Evolutionary conservation across 768 basidiomycete species (phyloP).

Genomic region (Lentinula raphanica): DNA sequence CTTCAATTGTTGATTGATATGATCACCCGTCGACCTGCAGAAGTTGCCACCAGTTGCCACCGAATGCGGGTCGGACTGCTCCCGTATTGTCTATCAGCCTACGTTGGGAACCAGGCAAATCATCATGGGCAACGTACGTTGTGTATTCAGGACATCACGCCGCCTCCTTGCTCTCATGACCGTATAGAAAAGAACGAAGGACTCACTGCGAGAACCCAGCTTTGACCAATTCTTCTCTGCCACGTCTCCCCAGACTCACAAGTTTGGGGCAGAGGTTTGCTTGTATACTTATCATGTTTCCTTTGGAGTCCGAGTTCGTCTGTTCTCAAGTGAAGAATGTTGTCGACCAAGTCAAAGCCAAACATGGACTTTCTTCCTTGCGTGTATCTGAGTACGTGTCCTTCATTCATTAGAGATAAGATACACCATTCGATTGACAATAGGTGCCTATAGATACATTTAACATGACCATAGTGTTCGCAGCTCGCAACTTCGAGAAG

Average conservation of each 20-base stretch:
- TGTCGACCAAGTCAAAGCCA: neutral
- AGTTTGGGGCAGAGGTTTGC: neutral
- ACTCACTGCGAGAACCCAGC: no score
- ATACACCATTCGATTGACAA: neutral
- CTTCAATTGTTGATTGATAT: neutral
- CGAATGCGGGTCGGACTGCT: neutral
- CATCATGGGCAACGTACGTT: neutral
- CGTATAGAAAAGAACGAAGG: neutral
- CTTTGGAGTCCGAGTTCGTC: no score
- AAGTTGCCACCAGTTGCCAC: neutral
- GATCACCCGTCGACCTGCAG: no score
- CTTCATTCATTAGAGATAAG: no score
- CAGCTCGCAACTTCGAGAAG: neutral
- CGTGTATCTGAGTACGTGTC: neutral
- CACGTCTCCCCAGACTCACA: neutral
- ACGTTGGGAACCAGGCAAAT: neutral
- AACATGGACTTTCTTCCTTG: neutral
- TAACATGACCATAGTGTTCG: neutral
- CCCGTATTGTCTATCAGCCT: neutral
- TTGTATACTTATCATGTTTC: no score
- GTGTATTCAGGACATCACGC: neutral
- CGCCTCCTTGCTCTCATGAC: neutral
- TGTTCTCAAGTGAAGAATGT: neutral
- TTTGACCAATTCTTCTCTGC: neutral
- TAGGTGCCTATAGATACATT: neutral